phyloP scores from a whole-genome alignment of 108 stramenopile genomes.

The Fistulifera solaris region DNA sequence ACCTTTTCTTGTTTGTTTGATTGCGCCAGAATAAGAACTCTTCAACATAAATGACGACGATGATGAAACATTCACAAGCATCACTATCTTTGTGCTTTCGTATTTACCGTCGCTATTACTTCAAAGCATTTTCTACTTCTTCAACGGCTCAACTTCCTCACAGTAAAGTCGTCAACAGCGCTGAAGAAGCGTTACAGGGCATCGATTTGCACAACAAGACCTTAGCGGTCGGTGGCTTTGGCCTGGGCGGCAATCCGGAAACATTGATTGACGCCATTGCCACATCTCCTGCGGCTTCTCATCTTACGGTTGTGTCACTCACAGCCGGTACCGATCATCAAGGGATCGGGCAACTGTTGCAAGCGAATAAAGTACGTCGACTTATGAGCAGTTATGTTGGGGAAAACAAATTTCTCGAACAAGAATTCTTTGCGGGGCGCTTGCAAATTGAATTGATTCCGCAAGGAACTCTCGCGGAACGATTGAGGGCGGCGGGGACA shows the following conservation, averaged over 20 bases:
- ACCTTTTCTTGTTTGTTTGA: too few species aligned
- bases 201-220: conserved; percentile 16
- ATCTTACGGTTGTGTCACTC: conserved; percentile 74
- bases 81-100: too few species aligned
- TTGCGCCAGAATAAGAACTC: too few species aligned
- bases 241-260: conserved; percentile 68
- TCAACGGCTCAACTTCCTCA: not conserved
- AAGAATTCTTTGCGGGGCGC: conserved; percentile 73
- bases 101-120: too few species aligned
- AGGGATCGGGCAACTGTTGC: conserved; percentile 71
- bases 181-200: conserved; percentile 26
- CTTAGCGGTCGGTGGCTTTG: conserved; percentile 56
- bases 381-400: conserved; percentile 87
- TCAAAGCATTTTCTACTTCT: not conserved
- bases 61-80: too few species aligned
- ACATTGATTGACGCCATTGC: conserved; percentile 50
- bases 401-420: conserved; percentile 84
- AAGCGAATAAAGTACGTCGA: conserved; percentile 74
- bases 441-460: conserved; percentile 86
- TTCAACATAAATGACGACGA: too few species aligned
- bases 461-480: conserved; percentile 83
- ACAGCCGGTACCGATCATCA: conserved; percentile 78
- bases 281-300: conserved; percentile 8
- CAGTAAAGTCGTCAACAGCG: conserved; percentile 26
- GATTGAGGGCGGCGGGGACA: conserved; percentile 76